Evolutionary conservation across 1,139 yeast species (phyloP), one percentile per base, ranked within the genome.

Genomic region (Candida dubliniensis): DNA sequence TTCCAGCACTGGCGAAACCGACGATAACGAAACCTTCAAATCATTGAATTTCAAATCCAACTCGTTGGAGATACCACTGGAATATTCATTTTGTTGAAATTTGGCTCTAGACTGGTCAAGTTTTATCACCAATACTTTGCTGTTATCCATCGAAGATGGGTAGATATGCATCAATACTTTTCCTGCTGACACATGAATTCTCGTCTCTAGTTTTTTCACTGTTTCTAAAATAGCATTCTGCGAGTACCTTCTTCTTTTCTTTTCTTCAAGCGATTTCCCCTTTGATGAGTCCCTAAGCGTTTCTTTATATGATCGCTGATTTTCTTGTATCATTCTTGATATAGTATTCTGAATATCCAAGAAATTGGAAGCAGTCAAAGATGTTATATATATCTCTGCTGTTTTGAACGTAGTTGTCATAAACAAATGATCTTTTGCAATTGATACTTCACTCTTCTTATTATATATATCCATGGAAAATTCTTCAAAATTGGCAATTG

Each of bases 331-430:
- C 74, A 90, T 82, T 53, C 96, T 74, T 39, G 78, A 66, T 23
- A 88, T 67, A 0, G 95, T 82, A 47, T 84, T 84, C 56, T 81
- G 78, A 38, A 93, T 83, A 64, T 91, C 96, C 51, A 84, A 71
- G 29, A 88, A 69, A 56, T 86, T 89, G 0, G 96, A 84, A 0
- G 95, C 95, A 0, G 95, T 84, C 55, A 93, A 73, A 0, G 96
- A 88, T 0, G 98, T 90, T 46, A 86, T 71, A 55, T 79, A 87
- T 1, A 88, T 55, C 46, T 79, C 81, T 10, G 84, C 72, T 0
- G 80, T 71, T 2, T 74, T 81, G 51, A 87, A 76, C 13, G 74
- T 72, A 1, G 82, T 71, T 2, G 74, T 69, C 1, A 82, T 87
- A 47, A 77, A 77, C 15, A 91, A 67, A 45, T 80, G 77, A 57